These are phyloP conservation scores for Vaccinium darrowii DNA, from an alignment of 148 eudicot species.

Conservation along the genomic window DNA sequence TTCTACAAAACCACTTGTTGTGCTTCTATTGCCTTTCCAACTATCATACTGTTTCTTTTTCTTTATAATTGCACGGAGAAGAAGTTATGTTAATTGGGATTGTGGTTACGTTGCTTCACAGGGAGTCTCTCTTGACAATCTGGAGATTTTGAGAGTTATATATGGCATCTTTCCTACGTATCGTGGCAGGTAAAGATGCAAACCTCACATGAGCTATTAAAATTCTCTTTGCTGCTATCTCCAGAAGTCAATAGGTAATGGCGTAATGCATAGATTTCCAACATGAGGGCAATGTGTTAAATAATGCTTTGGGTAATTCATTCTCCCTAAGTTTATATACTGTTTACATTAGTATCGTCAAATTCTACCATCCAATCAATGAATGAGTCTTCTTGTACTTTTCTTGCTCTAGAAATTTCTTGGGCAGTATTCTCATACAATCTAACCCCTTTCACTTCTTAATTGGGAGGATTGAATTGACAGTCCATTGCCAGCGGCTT, in stretches of 20 bases:
- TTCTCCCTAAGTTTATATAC: not conserved
- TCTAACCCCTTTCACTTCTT: conserved; percentile 26
- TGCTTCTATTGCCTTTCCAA: conserved; percentile 10
- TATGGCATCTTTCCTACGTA: conserved; percentile 96
- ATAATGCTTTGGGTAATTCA: not conserved
- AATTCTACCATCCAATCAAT: not conserved
- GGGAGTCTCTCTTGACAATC: conserved; percentile 78
- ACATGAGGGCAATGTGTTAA: not conserved
- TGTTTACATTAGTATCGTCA: not conserved
- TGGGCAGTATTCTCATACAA: conserved; percentile 3
- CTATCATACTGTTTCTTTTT: not conserved
- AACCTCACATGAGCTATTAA: not conserved
- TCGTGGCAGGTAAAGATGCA: conserved; percentile 74
- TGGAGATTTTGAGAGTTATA: conserved; percentile 87
- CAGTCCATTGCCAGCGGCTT: conserved; percentile 96
- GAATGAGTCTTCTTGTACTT: conserved; percentile 1
- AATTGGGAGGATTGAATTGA: conserved; percentile 25
- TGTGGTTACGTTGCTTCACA: conserved; percentile 22
- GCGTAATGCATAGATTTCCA: not conserved
- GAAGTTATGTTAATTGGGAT: not conserved
- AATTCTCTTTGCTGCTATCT: conserved; percentile 2
- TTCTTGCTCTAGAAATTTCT: conserved; percentile 15
- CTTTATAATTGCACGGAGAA: not conserved
- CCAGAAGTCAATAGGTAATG: too few relatives aligned
- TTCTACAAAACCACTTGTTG: not conserved